Evolutionary conservation across 75 land plant species (phyloP).

Genomic region (Picea glauca): DNA sequence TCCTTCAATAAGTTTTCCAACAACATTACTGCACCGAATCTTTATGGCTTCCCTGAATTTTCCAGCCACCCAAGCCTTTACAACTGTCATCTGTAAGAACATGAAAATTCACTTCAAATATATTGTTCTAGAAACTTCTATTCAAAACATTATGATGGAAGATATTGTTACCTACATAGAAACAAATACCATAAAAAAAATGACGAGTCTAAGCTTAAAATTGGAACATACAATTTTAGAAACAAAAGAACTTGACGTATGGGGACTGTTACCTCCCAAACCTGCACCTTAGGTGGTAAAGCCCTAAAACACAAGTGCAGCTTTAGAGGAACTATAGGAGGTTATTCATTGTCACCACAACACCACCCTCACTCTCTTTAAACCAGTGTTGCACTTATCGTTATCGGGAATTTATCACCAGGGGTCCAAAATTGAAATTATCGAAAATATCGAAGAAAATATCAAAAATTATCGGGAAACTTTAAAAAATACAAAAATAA

Average conservation of each 20-base stretch:
- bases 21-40: conserved; percentile 8
- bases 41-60: conserved; percentile 14
- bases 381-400: too few species aligned
- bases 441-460: too few species aligned
- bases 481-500: too few species aligned
- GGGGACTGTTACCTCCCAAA: background rate
- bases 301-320: too few species aligned
- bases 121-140: background rate
- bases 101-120: background rate
- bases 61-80: conserved; percentile 45
- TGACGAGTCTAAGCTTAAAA: background rate
- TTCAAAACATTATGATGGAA: background rate
- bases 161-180: background rate
- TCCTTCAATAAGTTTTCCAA: conserved; percentile 35
- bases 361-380: too few species aligned
- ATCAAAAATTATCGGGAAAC: too few species aligned
- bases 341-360: too few species aligned
- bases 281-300: too few species aligned
- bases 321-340: too few species aligned
- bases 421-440: too few species aligned
- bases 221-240: background rate
- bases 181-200: background rate
- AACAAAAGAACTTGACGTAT: background rate
- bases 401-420: too few species aligned
- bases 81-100: conserved; percentile 37